These are phyloP conservation scores for Rhizophagus prolifer DNA, from an alignment of 192 early-diverging fungal species.

Conservation along the genomic window DNA sequence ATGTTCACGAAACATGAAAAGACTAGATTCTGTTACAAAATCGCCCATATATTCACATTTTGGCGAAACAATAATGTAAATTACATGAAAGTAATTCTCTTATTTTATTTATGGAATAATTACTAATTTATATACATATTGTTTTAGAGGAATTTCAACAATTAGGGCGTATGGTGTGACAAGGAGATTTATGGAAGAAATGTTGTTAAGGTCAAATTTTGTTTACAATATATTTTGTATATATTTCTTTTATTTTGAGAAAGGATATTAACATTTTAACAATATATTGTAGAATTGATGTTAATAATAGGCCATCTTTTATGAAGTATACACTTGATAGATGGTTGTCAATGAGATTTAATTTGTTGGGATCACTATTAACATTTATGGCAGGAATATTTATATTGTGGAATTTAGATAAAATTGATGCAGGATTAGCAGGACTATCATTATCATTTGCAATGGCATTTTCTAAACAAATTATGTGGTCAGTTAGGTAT, in stretches of 20 bases:
- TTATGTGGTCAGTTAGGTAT: slow-evolving; percentile 74
- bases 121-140: too few relatives aligned
- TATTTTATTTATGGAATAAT: neutral
- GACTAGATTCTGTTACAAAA: slow-evolving; percentile 57
- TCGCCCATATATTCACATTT: slow-evolving; percentile 73
- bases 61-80: slow-evolving; percentile 61
- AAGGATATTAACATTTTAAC: neutral
- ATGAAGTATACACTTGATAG: slow-evolving; percentile 75
- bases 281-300: slow-evolving; percentile 45
- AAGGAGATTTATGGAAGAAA: slow-evolving; percentile 62
- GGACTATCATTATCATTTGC: slow-evolving; percentile 85
- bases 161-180: slow-evolving; percentile 83
- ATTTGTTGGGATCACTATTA: slow-evolving; percentile 68
- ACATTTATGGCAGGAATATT: slow-evolving; percentile 66
- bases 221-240: neutral
- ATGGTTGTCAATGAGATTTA: slow-evolving; percentile 81
- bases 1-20: slow-evolving; percentile 84
- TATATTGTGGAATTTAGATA: slow-evolving; percentile 29
- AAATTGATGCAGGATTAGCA: slow-evolving; percentile 72
- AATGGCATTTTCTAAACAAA: slow-evolving; percentile 71
- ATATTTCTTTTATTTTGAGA: too few relatives aligned
- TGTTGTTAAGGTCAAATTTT: slow-evolving; percentile 37
- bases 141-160: slow-evolving; percentile 62
- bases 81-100: neutral
- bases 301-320: slow-evolving; percentile 77